phyloP scores from a whole-genome alignment of 371 early-diverging fungal species.

The Mucor plumbeus region DNA sequence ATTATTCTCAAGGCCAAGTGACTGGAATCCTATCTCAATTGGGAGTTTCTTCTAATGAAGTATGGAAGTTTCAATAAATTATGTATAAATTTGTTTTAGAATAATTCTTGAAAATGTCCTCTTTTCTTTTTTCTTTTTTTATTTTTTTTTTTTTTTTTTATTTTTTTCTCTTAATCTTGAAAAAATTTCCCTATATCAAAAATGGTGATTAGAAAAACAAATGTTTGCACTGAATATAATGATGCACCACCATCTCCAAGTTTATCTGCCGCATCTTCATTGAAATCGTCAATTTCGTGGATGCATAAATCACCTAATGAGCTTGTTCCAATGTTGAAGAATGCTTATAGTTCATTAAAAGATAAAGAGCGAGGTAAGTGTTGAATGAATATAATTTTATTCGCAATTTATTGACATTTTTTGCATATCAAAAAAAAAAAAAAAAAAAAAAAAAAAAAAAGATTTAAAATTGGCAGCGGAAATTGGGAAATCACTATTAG shows the following conservation, averaged over 20 bases:
- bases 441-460: conserved; percentile 12
- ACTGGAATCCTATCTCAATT: conserved; percentile 41
- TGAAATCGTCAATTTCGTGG: conserved; percentile 31
- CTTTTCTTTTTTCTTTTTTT: conserved; percentile 16
- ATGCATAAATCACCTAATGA: conserved; percentile 33
- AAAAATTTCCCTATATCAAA: conserved; percentile 1
- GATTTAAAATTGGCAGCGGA: conserved; percentile 54
- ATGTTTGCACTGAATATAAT: not conserved
- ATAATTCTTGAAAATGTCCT: not conserved
- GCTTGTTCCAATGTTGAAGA: conserved; percentile 32
- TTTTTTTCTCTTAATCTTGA: conserved; percentile 19
- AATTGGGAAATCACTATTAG: conserved; percentile 56
- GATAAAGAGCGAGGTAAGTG: conserved; percentile 35
- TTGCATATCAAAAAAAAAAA: not conserved
- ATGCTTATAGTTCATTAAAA: conserved; percentile 33
- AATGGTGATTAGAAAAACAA: not conserved
- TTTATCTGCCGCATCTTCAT: conserved; percentile 27
- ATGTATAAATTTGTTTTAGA: conserved; percentile 2
- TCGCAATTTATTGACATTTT: not conserved
- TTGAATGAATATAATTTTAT: no score
- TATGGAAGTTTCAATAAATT: conserved; percentile 49
- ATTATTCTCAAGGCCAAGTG: conserved; percentile 50
- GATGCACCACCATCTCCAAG: conserved; percentile 32
- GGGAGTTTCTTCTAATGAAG: conserved; percentile 41
- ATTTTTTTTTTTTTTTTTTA: conserved; percentile 14